Percentiles rank a stretch among this genome's conserved stretches.
These are phyloP conservation scores for Aspergillus ostianus DNA, from an alignment of 495 filamentous ascomycete species.

Conservation along the genomic window DNA sequence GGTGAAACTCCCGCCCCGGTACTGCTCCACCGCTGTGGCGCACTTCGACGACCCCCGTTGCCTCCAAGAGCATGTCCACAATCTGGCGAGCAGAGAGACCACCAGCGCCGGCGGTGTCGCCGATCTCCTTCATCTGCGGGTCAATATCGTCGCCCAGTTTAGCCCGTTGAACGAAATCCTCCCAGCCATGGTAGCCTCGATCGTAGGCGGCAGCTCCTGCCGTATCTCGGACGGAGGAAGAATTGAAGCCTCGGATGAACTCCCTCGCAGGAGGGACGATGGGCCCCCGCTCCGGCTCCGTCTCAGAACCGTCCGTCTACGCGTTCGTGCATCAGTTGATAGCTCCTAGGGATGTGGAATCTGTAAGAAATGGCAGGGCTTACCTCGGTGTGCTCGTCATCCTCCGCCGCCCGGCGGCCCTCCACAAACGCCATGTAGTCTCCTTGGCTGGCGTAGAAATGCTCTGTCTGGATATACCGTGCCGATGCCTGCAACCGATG, in stretches of 20 bases:
- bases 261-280: constrained; percentile 21
- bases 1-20: constrained; percentile 9
- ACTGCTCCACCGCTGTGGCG: constrained; percentile 8
- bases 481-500: constrained; percentile 22
- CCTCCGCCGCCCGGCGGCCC: constrained; percentile 42
- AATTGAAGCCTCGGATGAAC: constrained; percentile 39
- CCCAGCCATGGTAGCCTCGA: constrained; percentile 36
- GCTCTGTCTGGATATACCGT: constrained; percentile 37
- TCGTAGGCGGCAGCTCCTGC: constrained; percentile 34
- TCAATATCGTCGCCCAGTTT: constrained; percentile 38
- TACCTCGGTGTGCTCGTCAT: constrained; percentile 50
- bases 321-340: constrained; percentile 6
- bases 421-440: constrained; percentile 42
- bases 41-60: constrained; percentile 20
- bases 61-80: constrained; percentile 24
- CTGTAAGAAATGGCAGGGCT: constrained; percentile 4
- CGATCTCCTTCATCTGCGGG: constrained; percentile 41
- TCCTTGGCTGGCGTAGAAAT: constrained; percentile 37
- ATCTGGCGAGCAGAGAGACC: constrained; percentile 19
- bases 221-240: constrained; percentile 34
- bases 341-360: not conserved
- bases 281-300: constrained; percentile 30
- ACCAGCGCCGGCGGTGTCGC: constrained; percentile 17
- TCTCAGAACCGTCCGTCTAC: constrained; percentile 42
- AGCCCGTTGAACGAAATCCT: constrained; percentile 43